Percentiles rank a stretch among this genome's conserved stretches.
These are phyloP conservation scores for Apophysomyces variabilis DNA, from an alignment of 371 early-diverging fungal species.

Conservation along the genomic window DNA sequence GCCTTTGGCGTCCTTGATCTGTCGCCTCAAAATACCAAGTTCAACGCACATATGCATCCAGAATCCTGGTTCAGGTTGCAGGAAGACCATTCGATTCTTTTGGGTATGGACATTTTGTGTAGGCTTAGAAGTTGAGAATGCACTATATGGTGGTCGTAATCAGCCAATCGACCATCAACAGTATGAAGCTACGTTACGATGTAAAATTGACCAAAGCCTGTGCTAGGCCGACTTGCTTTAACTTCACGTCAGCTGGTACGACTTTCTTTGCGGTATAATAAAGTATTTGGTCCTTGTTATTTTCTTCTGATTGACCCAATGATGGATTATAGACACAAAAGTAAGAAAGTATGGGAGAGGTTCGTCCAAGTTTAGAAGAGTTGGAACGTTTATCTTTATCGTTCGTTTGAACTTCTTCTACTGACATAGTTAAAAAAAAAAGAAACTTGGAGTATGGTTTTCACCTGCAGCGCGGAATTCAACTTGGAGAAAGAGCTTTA, in stretches of 20 bases:
- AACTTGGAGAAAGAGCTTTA: no score
- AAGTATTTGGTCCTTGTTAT: slow-evolving; percentile 76
- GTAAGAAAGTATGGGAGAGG: slow-evolving; percentile 60
- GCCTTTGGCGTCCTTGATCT: slow-evolving; percentile 61
- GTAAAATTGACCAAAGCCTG: slow-evolving; percentile 83
- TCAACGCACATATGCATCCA: slow-evolving; percentile 80
- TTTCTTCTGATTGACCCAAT: slow-evolving; percentile 71
- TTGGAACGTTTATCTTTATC: slow-evolving; percentile 6
- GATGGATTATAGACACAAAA: slow-evolving; percentile 82
- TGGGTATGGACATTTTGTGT: slow-evolving; percentile 75
- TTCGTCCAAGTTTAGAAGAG: slow-evolving; percentile 35
- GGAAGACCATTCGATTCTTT: slow-evolving; percentile 70
- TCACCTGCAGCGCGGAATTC: no score
- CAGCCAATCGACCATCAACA: neutral
- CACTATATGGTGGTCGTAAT: slow-evolving; percentile 40
- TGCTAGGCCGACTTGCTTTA: slow-evolving; percentile 83
- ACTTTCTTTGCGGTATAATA: slow-evolving; percentile 75
- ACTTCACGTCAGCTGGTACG: slow-evolving; percentile 78
- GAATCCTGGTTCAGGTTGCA: slow-evolving; percentile 74
- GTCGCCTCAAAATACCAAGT: slow-evolving; percentile 54
- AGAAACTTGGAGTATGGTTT: neutral
- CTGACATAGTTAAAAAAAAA: neutral
- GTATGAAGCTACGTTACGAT: slow-evolving; percentile 44
- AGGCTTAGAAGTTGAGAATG: slow-evolving; percentile 65
- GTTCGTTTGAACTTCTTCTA: slow-evolving; percentile 11